Evolutionary conservation across 169 alveolate genomes (phyloP).

Genomic region (Ichthyophthirius multifiliis): DNA sequence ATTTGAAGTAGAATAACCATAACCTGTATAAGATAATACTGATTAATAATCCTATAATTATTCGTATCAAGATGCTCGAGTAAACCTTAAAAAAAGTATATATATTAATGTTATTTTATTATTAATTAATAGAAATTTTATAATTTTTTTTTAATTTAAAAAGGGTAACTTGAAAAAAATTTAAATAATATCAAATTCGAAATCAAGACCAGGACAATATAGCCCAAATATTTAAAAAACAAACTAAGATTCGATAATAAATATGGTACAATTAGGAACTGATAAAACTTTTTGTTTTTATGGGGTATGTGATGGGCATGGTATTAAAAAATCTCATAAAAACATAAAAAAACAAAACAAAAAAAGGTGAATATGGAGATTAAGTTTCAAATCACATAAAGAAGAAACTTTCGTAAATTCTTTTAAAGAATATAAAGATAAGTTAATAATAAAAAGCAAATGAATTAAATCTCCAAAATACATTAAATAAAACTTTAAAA

Average conservation of each 20-base stretch:
- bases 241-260: constrained; percentile 23
- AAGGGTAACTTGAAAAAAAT: neutral
- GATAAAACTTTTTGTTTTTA: neutral
- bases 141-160: too few species aligned
- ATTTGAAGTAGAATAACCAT: too few species aligned
- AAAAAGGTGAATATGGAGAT: constrained; percentile 17
- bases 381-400: constrained; percentile 6
- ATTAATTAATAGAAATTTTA: too few species aligned
- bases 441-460: neutral
- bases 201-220: constrained; percentile 27
- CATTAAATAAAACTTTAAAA: constrained; percentile 1
- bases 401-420: constrained; percentile 9
- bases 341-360: neutral
- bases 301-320: constrained; percentile 46
- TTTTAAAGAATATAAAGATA: neutral
- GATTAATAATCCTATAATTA: too few species aligned
- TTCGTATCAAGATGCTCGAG: too few species aligned
- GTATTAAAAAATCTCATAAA: neutral
- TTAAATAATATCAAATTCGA: neutral
- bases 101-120: too few species aligned
- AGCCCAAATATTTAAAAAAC: constrained; percentile 9
- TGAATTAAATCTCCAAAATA: neutral
- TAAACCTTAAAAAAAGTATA: too few species aligned
- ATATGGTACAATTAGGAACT: constrained; percentile 3
- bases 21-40: too few species aligned